Evolutionary conservation across 371 early-diverging fungal species (phyloP).

Genomic region (Syncephalis plumigaleata): DNA sequence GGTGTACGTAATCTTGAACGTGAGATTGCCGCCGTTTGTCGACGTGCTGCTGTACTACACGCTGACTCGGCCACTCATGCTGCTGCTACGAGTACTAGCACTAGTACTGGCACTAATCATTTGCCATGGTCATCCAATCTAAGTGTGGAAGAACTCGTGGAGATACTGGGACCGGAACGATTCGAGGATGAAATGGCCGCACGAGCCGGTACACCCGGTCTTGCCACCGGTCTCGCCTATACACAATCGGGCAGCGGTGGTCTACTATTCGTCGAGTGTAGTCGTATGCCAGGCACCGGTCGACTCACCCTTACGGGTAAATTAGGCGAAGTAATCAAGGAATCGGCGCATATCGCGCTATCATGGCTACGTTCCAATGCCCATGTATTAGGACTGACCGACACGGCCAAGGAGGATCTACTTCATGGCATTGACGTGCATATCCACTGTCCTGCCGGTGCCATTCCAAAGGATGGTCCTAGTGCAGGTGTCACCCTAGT

Average conservation of each 20-base stretch:
- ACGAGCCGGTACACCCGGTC: slow-evolving; percentile 38
- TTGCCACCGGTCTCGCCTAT: slow-evolving; percentile 72
- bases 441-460: slow-evolving; percentile 73
- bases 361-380: slow-evolving; percentile 71
- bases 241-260: slow-evolving; percentile 61
- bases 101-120: too few species aligned
- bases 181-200: slow-evolving; percentile 47
- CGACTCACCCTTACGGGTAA: slow-evolving; percentile 55
- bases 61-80: slow-evolving; percentile 12
- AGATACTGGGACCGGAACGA: slow-evolving; percentile 2
- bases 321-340: slow-evolving; percentile 75
- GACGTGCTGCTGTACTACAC: slow-evolving; percentile 51
- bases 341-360: slow-evolving; percentile 62
- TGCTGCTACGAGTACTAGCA: too few species aligned
- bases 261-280: slow-evolving; percentile 61
- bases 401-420: slow-evolving; percentile 12
- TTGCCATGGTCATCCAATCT: slow-evolving; percentile 10
- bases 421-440: slow-evolving; percentile 49
- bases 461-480: slow-evolving; percentile 73
- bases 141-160: slow-evolving; percentile 1
- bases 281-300: slow-evolving; percentile 56
- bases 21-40: slow-evolving; percentile 52
- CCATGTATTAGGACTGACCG: slow-evolving; percentile 28
- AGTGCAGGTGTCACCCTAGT: slow-evolving; percentile 53
- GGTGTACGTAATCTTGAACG: slow-evolving; percentile 71